Conservation (phyloP, 805 yeast genomes). For the Cyberlindnera suaveolens region DNA sequence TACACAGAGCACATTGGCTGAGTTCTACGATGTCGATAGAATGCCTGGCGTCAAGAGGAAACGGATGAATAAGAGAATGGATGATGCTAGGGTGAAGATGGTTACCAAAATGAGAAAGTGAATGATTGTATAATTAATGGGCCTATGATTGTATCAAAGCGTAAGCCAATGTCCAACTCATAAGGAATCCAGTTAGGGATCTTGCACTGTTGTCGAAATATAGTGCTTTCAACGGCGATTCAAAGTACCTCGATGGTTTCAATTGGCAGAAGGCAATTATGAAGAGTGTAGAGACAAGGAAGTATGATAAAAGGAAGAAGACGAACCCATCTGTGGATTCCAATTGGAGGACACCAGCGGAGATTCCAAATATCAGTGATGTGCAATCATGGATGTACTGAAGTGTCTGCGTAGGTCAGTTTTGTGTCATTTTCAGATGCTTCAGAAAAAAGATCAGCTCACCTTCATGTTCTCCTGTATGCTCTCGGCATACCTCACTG, state of each 20-base stretch:
- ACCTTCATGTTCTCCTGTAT: constrained; percentile 13
- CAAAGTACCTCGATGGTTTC: constrained; percentile 9
- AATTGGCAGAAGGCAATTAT: constrained; percentile 2
- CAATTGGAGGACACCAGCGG: constrained; percentile 21
- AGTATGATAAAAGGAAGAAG: constrained; percentile 10
- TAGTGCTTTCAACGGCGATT: constrained; percentile 11
- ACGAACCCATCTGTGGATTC: constrained; percentile 19
- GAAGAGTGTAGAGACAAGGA: constrained; percentile 7
- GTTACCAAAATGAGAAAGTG: constrained; percentile 1
- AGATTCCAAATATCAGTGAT: constrained; percentile 18
- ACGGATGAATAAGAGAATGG: constrained; percentile 54
- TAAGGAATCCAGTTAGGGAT: constrained; percentile 17
- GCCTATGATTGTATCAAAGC: constrained; percentile 20
- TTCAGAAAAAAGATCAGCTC: not conserved
- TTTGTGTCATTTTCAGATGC: not conserved
- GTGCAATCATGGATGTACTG: constrained; percentile 22
- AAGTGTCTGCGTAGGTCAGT: constrained; percentile 7
- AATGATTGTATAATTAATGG: not conserved
- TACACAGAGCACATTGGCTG: constrained; percentile 54
- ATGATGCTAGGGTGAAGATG: constrained; percentile 35
- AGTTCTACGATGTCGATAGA: constrained; percentile 60
- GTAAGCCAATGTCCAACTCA: constrained; percentile 22
- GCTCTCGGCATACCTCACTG: constrained; percentile 17
- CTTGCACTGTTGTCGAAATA: constrained; percentile 13
- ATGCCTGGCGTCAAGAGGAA: constrained; percentile 31